Percentiles rank a stretch among this genome's conserved stretches.
Evolutionary conservation across 768 basidiomycete species (phyloP).

Genomic region (Terana coerulea): DNA sequence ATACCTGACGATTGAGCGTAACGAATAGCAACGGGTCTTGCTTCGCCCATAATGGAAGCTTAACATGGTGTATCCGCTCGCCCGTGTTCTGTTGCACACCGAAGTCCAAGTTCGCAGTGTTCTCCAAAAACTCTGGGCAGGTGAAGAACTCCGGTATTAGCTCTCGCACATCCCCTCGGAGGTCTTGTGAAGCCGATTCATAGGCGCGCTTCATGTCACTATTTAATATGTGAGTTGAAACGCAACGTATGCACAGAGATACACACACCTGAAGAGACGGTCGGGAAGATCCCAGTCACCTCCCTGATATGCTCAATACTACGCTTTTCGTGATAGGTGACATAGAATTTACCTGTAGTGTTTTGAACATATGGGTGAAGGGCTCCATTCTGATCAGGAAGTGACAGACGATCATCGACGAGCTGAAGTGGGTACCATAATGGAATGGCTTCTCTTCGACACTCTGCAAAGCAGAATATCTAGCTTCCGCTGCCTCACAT

Average conservation of each 20-base stretch:
- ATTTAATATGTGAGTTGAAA: conserved; percentile 4
- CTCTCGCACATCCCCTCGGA: conserved; percentile 90
- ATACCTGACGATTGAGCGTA: conserved; percentile 67
- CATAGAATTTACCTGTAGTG: conserved; percentile 49
- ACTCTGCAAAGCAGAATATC: conserved; percentile 72
- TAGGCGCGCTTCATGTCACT: conserved; percentile 82
- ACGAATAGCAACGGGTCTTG: conserved; percentile 82
- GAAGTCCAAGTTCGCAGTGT: conserved; percentile 75
- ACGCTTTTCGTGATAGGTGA: background rate
- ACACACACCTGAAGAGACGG: conserved; percentile 67
- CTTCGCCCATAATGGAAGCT: conserved; percentile 87
- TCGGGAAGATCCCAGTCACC: conserved; percentile 95
- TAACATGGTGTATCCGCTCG: conserved; percentile 83
- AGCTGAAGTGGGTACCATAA: conserved; percentile 93
- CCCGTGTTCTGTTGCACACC: conserved; percentile 69
- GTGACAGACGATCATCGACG: conserved; percentile 96
- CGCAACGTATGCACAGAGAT: background rate
- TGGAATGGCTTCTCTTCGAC: conserved; percentile 88
- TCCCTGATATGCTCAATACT: conserved; percentile 46
- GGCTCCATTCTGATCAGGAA: conserved; percentile 88
- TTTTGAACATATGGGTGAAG: conserved; percentile 94
- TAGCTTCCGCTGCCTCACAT: conserved; percentile 67
- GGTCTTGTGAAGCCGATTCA: conserved; percentile 78
- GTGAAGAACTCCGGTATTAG: conserved; percentile 88
- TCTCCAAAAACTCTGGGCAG: conserved; percentile 87